Conservation (phyloP, 805 yeast genomes). For the Kazachstania taianensis region DNA sequence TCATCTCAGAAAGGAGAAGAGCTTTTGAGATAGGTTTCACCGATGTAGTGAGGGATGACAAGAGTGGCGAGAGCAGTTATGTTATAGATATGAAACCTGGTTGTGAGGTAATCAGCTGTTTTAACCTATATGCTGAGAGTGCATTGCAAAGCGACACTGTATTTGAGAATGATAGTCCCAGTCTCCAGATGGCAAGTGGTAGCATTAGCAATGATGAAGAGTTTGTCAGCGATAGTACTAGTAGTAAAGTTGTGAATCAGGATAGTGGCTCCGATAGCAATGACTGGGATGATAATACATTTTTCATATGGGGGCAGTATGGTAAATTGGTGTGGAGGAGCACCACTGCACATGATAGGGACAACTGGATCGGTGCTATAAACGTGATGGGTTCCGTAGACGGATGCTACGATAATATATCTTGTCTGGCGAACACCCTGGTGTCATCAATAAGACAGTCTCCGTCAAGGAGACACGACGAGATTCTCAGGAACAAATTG, state of each 20-base stretch:
- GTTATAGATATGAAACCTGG: constrained; percentile 24
- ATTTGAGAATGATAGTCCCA: background rate
- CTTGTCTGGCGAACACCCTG: constrained; percentile 24
- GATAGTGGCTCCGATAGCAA: background rate
- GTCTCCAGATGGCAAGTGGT: background rate
- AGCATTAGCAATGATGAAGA: too few relatives aligned
- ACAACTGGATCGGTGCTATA: constrained; percentile 48
- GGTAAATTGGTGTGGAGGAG: constrained; percentile 34
- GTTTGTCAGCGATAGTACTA: background rate
- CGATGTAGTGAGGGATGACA: constrained; percentile 14
- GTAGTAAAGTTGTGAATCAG: background rate
- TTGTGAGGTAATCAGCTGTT: constrained; percentile 5
- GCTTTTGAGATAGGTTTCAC: constrained; percentile 27
- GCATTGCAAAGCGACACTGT: background rate
- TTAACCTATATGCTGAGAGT: constrained; percentile 6
- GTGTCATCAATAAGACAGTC: constrained; percentile 19
- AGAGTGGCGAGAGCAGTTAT: constrained; percentile 19
- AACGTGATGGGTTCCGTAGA: constrained; percentile 21
- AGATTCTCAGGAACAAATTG: constrained; percentile 29
- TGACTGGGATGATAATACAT: background rate
- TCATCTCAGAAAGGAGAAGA: constrained; percentile 31
- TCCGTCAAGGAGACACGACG: constrained; percentile 28
- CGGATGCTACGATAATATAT: constrained; percentile 16
- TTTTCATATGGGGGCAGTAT: constrained; percentile 3
- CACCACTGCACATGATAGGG: constrained; percentile 34